Evolutionary conservation across 1,139 yeast species (phyloP), one percentile per base, ranked within the genome.

Genomic region (Pichia sp.): DNA sequence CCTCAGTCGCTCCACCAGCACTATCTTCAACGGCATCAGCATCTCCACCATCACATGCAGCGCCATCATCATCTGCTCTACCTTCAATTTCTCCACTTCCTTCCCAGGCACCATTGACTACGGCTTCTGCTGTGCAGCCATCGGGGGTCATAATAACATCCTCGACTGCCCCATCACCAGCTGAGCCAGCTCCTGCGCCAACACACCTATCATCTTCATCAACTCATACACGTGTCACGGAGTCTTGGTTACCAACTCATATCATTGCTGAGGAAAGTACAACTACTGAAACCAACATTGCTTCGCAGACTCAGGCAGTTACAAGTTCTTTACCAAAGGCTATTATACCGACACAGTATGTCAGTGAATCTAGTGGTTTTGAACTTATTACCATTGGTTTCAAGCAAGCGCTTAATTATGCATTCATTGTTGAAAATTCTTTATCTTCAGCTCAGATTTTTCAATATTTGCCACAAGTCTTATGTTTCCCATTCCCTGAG

Each of bases 381-480:
- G 73, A 77, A 44, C 66, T 84, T 54, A 79, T 87, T 52, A 81
- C 86, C 14, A 72, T 87, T 67, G 93, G 93, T n/a, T 86, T 87
- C 73, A 81, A 82, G 62, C 68, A 79, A 50, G 79, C 81, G 14
- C 78, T 85, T 71, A 85, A 85, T 67, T 87, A 85, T 69, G 85
- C 87, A 48, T 87, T 85, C 67, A 85, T 86, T 57, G 90, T 84
- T 46, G 71, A 75, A 53, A 81, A 83, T 64, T 77, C 90, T 1
- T 73, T 84, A 58, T 77, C 90, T 8, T 81, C 90, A 38, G 92
- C 92, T 3, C 93, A 87, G 70, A 83, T 87, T 42, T 85, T 87
- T 72, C 81, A 84, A 65, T 85, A 79, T 68, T 76, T 87, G 64
- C 92, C 93, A 40, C 68, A 67, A 41, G 80, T 79, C 9, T 73